Conservation (phyloP, 2,329 filamentous ascomycete genomes). For the Xylaria sp. region DNA sequence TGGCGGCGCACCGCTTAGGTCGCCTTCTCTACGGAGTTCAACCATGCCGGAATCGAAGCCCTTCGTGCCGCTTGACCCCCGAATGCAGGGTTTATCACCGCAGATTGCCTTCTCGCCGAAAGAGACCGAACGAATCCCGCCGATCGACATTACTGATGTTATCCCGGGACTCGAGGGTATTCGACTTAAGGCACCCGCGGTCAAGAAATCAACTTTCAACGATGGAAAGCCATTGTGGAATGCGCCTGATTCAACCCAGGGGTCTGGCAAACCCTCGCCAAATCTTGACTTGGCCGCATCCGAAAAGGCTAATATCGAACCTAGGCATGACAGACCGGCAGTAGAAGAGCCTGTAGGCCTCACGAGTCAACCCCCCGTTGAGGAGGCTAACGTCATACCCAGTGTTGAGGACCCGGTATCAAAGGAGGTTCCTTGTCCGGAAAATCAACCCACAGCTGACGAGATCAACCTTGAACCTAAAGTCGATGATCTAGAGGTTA, state of each 20-base stretch:
- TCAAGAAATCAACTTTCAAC: slow-evolving; percentile 49
- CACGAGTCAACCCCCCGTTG: slow-evolving; percentile 50
- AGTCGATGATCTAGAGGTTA: background rate
- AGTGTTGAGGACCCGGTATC: background rate
- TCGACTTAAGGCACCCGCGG: slow-evolving; percentile 48
- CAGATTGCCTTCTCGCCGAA: slow-evolving; percentile 14
- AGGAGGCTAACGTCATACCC: slow-evolving; percentile 36
- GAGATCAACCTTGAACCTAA: background rate
- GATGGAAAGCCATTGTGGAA: slow-evolving; percentile 29
- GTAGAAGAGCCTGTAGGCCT: slow-evolving; percentile 51
- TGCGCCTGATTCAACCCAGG: slow-evolving; percentile 26
- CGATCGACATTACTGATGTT: slow-evolving; percentile 54
- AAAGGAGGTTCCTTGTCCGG: background rate
- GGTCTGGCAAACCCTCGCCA: slow-evolving; percentile 11
- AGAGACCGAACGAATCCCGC: slow-evolving; percentile 36
- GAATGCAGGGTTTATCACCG: slow-evolving; percentile 39
- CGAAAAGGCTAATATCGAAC: slow-evolving; percentile 29
- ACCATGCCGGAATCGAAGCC: slow-evolving; percentile 36
- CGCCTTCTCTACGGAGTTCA: slow-evolving; percentile 24
- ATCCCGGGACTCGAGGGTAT: slow-evolving; percentile 57
- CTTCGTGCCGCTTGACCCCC: slow-evolving; percentile 40
- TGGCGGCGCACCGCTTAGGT: slow-evolving; percentile 20
- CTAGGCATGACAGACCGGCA: slow-evolving; percentile 39
- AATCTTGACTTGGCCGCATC: background rate
- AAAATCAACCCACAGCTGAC: background rate